A percentile compares a stretch with the other conserved stretches of the same genome.
These are phyloP conservation scores for Asterophora parasitica DNA, from an alignment of 768 basidiomycete species.

Conservation along the genomic window DNA sequence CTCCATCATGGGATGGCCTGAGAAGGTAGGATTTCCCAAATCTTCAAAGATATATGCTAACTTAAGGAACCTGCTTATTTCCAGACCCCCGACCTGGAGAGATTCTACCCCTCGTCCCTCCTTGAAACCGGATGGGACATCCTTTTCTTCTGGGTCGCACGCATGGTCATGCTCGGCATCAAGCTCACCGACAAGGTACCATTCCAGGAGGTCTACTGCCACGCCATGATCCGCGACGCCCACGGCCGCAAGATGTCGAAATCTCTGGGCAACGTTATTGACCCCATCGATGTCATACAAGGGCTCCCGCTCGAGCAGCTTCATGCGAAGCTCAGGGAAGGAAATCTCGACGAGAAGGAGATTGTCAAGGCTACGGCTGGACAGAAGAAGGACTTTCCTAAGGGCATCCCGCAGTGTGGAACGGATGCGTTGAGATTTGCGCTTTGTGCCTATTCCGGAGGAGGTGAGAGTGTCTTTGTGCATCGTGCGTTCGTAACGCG, in stretches of 20 bases:
- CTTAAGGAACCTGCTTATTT: neutral
- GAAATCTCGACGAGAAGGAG: slow-evolving; percentile 92
- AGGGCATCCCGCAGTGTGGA: slow-evolving; percentile 98
- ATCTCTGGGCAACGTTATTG: slow-evolving; percentile 95
- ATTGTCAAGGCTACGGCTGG: slow-evolving; percentile 86
- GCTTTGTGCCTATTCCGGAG: slow-evolving; percentile 88
- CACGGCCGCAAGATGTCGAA: slow-evolving; percentile 99
- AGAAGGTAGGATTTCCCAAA: slow-evolving; percentile 48
- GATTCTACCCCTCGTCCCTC: slow-evolving; percentile 86
- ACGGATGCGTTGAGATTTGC: slow-evolving; percentile 96
- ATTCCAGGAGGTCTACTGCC: slow-evolving; percentile 93
- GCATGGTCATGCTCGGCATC: slow-evolving; percentile 93
- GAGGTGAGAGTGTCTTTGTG: slow-evolving; percentile 43
- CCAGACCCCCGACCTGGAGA: slow-evolving; percentile 70
- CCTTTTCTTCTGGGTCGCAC: slow-evolving; percentile 99
- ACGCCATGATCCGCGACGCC: slow-evolving; percentile 98
- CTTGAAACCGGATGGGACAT: slow-evolving; percentile 99
- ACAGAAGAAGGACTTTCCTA: slow-evolving; percentile 99
- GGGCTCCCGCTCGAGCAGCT: slow-evolving; percentile 76
- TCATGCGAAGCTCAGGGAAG: slow-evolving; percentile 81
- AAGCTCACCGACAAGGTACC: slow-evolving; percentile 88
- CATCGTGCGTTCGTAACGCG: neutral
- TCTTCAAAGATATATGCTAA: too few species aligned
- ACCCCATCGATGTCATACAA: slow-evolving; percentile 92
- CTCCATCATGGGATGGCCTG: slow-evolving; percentile 96